Evolutionary conservation across 2,329 filamentous ascomycete species (phyloP), one percentile per base, ranked within the genome.

Genomic region (Phialocephala subalpina): DNA sequence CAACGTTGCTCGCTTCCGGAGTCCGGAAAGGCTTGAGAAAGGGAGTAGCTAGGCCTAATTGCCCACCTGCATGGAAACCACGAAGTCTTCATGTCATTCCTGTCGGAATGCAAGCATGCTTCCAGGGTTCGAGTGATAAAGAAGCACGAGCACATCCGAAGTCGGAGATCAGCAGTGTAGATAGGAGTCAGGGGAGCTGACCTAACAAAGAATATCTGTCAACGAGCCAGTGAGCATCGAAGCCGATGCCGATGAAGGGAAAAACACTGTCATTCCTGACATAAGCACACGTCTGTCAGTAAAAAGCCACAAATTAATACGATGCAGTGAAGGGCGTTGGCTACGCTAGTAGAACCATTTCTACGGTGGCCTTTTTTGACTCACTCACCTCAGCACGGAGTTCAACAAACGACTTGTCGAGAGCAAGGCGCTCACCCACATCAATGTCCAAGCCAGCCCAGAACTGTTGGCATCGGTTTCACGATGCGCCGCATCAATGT

Each of bases 401-500:
- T 36, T 25, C n/a, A 18, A 40, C 22, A 35, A 27, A 38, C 55
- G 22, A 57, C 55, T 57, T 57, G 55, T 57, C 55, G 35, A 36
- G 35, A 3, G 35, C 29, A 57, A 57, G 55, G 33, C 55, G 55
- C 33, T 57, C 29, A 36, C 22, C 14, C 52, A 36, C 52, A 6
- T 55, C 33, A 18, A 55, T 22, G 7, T 8, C 5, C 4, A 14
- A 12, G 20, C 20, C 7, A 57, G 55, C n/a, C 55, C 29, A 36
- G 29, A 57, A 40, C 55, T 14, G 40, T 16, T 36, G n/a, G 12
- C 29, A 38, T 57, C 27, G 18, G 55, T 38, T 57, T 57, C 55
- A 53, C 27, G 25, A 47, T 35, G 33, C 25, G 36, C 22, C 11
- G 20, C n/a, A n/a, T 20, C 60, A 33, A 11, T 35, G 12, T 35